Base-by-base conservation (phyloP, 306 rosid species). In the Trifolium repens region DNA sequence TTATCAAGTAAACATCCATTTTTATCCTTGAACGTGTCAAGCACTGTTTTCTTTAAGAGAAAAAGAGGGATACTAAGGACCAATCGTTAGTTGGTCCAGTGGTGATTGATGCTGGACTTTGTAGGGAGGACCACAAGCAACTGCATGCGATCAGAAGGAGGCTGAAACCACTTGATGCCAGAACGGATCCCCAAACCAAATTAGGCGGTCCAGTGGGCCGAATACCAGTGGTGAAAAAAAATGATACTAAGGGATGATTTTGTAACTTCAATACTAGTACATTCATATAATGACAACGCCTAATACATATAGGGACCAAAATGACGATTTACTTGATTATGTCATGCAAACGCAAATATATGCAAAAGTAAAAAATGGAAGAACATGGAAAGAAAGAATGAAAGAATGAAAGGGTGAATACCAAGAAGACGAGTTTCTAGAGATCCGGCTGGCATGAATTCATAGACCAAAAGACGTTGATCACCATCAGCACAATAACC, bases 401-500 rank as follows among this genome's bases (percentile, higher is more conserved):
- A 22, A 22, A 22, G 24, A 32, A 26, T n/a, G 2, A 16, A 13
- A 30, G 69, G 37, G 17, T 0, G 12, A 15, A 22, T 87, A 94
- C 98, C 96, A 35, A 91, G 85, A 82, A 94, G 89, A 74, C 71
- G 82, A 39, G 54, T 78, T 75, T 88, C 94, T 54, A 94, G 61
- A 67, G 89, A 78, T 7, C 94, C 88, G 1, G 84, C 97, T 0
- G 89, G 19, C 82, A 94, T 69, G 78, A 78, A 91, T 77, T 94
- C 96, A 78, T 88, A 81, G 8, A 94, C 98, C 91, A 94, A 70
- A 76, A 94, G 88, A 69, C 98, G 90, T 73, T 94, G 98, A 78
- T 94, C 98, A 9, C 98, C 98, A 49, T 94, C 98, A 65, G 96
- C 94, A 76, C 98, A 94, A 65, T 94, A 91, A 37, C 98, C 98